These are phyloP conservation scores for Cutaneotrichosporon arboriforme DNA, from an alignment of 1,284 basidiomycete genomes.

Conservation along the genomic window DNA sequence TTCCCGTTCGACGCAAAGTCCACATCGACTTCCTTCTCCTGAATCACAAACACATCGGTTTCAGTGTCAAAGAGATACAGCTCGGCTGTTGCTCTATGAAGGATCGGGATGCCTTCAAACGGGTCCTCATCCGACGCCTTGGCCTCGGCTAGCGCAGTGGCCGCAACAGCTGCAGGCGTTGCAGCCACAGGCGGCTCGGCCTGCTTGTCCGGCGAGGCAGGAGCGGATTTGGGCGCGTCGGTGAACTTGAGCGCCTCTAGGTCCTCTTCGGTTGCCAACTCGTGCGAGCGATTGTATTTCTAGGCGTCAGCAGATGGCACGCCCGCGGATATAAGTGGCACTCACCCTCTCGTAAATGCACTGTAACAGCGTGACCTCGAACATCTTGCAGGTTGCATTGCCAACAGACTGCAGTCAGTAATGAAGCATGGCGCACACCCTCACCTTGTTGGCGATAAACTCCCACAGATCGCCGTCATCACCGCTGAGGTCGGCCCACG, in stretches of 20 bases:
- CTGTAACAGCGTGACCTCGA: slow-evolving; percentile 87
- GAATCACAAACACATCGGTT: slow-evolving; percentile 63
- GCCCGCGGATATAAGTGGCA: no score
- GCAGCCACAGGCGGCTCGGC: background rate
- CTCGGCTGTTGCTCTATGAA: slow-evolving; percentile 49
- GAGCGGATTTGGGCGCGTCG: slow-evolving; percentile 1
- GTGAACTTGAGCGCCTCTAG: slow-evolving; percentile 65
- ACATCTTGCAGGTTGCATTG: slow-evolving; percentile 74
- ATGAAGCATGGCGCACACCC: slow-evolving; percentile 39
- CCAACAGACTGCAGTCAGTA: slow-evolving; percentile 65
- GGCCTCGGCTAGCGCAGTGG: slow-evolving; percentile 9
- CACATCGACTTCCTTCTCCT: slow-evolving; percentile 63
- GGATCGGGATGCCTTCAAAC: slow-evolving; percentile 46
- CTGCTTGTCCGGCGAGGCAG: slow-evolving; percentile 5
- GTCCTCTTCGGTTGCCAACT: slow-evolving; percentile 62
- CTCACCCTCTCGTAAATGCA: slow-evolving; percentile 75
- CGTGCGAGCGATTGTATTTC: slow-evolving; percentile 70
- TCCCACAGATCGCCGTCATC: slow-evolving; percentile 49
- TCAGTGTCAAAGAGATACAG: slow-evolving; percentile 68
- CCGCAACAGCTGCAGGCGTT: slow-evolving; percentile 9
- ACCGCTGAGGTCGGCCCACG: slow-evolving; percentile 76
- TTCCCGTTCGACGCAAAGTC: slow-evolving; percentile 59
- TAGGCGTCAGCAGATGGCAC: slow-evolving; percentile 49
- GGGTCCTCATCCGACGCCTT: slow-evolving; percentile 27
- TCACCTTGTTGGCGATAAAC: slow-evolving; percentile 46